phyloP scores from a whole-genome alignment of 768 basidiomycete species.

The Macrolepiota dolichaula region DNA sequence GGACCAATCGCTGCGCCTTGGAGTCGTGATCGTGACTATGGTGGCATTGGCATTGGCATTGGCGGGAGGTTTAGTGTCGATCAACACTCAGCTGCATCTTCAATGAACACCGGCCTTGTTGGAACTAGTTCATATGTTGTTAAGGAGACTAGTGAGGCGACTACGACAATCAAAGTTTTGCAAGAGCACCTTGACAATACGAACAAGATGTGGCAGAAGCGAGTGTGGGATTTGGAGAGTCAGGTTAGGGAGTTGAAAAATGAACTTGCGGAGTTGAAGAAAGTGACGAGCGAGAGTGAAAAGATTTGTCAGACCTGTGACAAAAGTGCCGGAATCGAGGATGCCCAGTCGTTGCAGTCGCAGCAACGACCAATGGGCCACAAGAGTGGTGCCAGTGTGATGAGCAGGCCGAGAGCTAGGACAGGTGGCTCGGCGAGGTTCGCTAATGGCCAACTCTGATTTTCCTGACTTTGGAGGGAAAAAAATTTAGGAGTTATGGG shows the following conservation, averaged over 20 bases:
- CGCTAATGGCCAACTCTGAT: constrained; percentile 43
- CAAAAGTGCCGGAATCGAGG: constrained; percentile 19
- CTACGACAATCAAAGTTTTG: constrained; percentile 44
- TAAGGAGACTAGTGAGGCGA: not conserved
- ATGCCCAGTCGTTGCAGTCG: not conserved
- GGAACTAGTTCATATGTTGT: not conserved
- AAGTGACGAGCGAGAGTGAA: constrained; percentile 19
- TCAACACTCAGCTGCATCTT: not conserved
- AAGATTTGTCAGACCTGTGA: constrained; percentile 61
- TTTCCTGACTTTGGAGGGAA: constrained; percentile 7
- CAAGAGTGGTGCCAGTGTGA: constrained; percentile 31
- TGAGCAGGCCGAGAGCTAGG: constrained; percentile 64
- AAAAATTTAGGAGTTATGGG: not conserved
- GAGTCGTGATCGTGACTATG: not conserved
- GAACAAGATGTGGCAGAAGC: constrained; percentile 66
- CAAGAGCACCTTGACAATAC: constrained; percentile 59
- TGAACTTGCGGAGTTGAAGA: constrained; percentile 57
- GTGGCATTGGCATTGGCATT: not conserved
- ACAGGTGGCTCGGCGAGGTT: constrained; percentile 67
- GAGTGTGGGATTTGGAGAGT: constrained; percentile 72
- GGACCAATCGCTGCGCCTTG: constrained; percentile 12
- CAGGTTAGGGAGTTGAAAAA: constrained; percentile 70
- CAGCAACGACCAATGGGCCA: not conserved
- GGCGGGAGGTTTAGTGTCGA: constrained; percentile 1
- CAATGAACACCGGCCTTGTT: not conserved